Percentiles rank a stretch among this genome's conserved stretches.
phyloP scores from a whole-genome alignment of 805 yeast genomes.

The Teunomyces pallodes region DNA sequence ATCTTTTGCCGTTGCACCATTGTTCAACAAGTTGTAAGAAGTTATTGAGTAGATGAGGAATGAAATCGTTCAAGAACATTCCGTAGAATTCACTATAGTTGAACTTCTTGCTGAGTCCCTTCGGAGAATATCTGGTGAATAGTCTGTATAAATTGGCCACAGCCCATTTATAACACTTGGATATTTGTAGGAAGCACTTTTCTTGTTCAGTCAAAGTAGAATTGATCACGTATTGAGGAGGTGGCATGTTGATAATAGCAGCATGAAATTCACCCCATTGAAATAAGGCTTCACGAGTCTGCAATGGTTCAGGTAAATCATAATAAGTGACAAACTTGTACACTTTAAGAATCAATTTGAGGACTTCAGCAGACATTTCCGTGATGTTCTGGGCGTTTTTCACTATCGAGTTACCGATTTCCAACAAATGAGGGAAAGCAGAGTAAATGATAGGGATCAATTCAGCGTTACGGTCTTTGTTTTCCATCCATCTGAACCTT shows the following conservation, averaged over 20 bases:
- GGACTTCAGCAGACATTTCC: constrained; percentile 61
- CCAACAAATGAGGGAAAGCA: constrained; percentile 64
- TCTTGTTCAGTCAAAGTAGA: constrained; percentile 54
- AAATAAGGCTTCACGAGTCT: constrained; percentile 45
- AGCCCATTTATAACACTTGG: constrained; percentile 77
- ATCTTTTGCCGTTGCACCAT: constrained; percentile 65
- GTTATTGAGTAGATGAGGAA: constrained; percentile 70
- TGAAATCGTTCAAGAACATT: constrained; percentile 53
- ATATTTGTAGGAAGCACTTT: constrained; percentile 61
- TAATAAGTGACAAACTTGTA: constrained; percentile 74
- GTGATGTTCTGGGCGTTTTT: constrained; percentile 20
- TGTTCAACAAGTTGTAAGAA: constrained; percentile 64
- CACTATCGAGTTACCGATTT: constrained; percentile 58
- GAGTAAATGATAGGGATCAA: constrained; percentile 47
- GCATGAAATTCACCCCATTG: constrained; percentile 81
- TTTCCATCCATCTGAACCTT: constrained; percentile 68
- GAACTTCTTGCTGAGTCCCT: constrained; percentile 42
- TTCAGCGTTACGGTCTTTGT: constrained; percentile 34
- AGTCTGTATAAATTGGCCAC: constrained; percentile 72
- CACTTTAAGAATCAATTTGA: constrained; percentile 68
- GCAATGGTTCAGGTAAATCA: constrained; percentile 67
- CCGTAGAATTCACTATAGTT: constrained; percentile 60
- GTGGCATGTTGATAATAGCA: constrained; percentile 54
- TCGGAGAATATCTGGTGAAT: constrained; percentile 67
- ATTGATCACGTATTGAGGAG: constrained; percentile 53